Percentiles rank a stretch among this genome's conserved stretches.
phyloP scores from a whole-genome alignment of 768 basidiomycete species.

The Mrakia blollopis region DNA sequence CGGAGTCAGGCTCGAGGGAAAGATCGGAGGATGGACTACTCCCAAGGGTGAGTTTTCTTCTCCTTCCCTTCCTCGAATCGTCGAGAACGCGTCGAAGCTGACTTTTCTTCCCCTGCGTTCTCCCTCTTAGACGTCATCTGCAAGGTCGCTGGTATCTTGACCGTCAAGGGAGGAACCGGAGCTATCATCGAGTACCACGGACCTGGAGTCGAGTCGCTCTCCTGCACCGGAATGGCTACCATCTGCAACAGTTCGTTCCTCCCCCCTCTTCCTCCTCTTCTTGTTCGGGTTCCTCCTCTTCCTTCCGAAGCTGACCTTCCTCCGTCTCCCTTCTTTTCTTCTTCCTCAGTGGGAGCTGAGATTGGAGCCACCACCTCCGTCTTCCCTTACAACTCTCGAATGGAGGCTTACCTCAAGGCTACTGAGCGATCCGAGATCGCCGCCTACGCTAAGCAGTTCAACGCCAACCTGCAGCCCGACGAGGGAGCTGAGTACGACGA shows the following conservation, averaged over 20 bases:
- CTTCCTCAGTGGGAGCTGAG: slow-evolving; percentile 77
- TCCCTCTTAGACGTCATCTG: slow-evolving; percentile 76
- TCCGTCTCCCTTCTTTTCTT: background rate
- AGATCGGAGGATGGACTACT: slow-evolving; percentile 94
- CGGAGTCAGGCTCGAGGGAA: slow-evolving; percentile 91
- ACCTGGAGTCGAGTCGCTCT: slow-evolving; percentile 89
- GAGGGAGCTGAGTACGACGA: slow-evolving; percentile 88
- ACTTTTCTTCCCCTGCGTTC: background rate
- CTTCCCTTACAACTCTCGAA: slow-evolving; percentile 97
- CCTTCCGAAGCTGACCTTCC: background rate
- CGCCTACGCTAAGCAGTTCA: slow-evolving; percentile 79
- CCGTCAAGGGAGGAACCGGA: slow-evolving; percentile 98
- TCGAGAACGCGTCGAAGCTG: background rate
- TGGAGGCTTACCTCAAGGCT: slow-evolving; percentile 89
- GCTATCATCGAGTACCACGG: slow-evolving; percentile 97
- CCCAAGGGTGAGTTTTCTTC: slow-evolving; percentile 66
- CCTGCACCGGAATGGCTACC: slow-evolving; percentile 92
- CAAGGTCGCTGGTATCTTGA: slow-evolving; percentile 97
- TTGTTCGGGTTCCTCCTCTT: background rate
- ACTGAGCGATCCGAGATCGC: slow-evolving; percentile 84
- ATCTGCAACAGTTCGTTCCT: slow-evolving; percentile 72
- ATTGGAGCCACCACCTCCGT: slow-evolving; percentile 98
- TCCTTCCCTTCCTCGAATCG: background rate
- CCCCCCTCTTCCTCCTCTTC: slow-evolving; percentile 41
- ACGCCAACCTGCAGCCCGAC: slow-evolving; percentile 85